Evolutionary conservation across 1,284 basidiomycete genomes (phyloP).

Genomic region (Salmacisia buchloeana): DNA sequence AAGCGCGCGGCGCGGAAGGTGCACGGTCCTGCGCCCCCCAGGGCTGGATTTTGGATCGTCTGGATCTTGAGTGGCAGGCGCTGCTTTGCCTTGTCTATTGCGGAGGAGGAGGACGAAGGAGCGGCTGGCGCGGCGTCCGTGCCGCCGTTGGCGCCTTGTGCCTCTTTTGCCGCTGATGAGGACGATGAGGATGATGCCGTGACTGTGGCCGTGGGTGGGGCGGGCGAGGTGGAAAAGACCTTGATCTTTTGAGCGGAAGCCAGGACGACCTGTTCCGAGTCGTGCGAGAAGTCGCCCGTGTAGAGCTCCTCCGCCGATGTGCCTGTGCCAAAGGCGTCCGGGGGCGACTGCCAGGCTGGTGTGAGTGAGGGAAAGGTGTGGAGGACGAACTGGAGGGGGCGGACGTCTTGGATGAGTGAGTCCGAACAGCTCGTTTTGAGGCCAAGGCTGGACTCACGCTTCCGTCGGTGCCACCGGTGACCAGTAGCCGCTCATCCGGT

Average conservation of each 20-base stretch:
- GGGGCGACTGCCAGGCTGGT: constrained; percentile 23
- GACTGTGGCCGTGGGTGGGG: neutral
- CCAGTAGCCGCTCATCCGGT: constrained; percentile 34
- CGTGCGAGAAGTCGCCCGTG: constrained; percentile 43
- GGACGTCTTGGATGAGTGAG: neutral
- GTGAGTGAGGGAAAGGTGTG: constrained; percentile 37
- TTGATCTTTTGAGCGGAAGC: constrained; percentile 33
- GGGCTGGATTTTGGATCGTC: constrained; percentile 42
- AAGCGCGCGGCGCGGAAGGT: constrained; percentile 37
- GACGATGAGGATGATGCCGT: neutral
- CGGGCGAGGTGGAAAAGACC: constrained; percentile 33
- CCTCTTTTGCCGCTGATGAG: neutral
- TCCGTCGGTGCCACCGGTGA: constrained; percentile 38
- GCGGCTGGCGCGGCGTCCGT: neutral
- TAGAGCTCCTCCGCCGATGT: constrained; percentile 29
- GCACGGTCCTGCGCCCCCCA: constrained; percentile 37
- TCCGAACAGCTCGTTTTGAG: neutral
- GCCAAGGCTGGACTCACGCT: constrained; percentile 11
- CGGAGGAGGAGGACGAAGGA: neutral
- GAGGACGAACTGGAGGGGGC: constrained; percentile 17
- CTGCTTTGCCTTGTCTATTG: neutral
- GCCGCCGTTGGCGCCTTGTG: too few species aligned
- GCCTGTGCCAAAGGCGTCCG: constrained; percentile 24
- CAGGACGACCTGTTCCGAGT: constrained; percentile 37
- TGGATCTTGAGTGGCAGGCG: constrained; percentile 15